These are phyloP conservation scores for Monarda citriodora DNA, from an alignment of 305 asterid species.

Conservation along the genomic window DNA sequence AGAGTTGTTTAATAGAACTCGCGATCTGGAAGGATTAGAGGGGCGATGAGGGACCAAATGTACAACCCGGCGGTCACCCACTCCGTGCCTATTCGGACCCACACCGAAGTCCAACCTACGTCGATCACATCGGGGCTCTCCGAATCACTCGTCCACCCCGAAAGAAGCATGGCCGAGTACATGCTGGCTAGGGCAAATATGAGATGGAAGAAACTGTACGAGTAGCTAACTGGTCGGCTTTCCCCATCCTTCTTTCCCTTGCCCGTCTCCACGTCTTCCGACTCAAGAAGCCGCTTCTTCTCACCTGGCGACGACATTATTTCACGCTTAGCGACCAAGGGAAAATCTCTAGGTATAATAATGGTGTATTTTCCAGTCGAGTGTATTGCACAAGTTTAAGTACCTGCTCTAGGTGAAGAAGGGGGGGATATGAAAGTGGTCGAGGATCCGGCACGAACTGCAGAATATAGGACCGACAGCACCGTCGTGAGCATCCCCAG, in stretches of 20 bases:
- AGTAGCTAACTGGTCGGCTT: constrained; percentile 82
- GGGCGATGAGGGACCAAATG: constrained; percentile 93
- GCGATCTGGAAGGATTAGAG: constrained; percentile 71
- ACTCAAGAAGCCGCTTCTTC: constrained; percentile 62
- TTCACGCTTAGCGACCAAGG: neutral
- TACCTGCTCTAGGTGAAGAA: constrained; percentile 98
- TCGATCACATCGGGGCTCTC: constrained; percentile 79
- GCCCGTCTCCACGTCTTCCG: constrained; percentile 77
- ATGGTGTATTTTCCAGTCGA: neutral
- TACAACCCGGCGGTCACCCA: constrained; percentile 95
- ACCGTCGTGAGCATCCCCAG: constrained; percentile 97
- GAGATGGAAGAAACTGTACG: constrained; percentile 92
- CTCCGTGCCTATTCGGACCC: constrained; percentile 89
- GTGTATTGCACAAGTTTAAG: constrained; percentile 3
- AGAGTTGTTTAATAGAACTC: constrained; percentile 46
- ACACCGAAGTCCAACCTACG: constrained; percentile 91
- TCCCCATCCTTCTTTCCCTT: constrained; percentile 51
- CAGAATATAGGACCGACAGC: constrained; percentile 89
- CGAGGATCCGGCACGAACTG: constrained; percentile 98
- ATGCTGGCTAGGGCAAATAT: constrained; percentile 97
- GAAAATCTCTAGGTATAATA: neutral
- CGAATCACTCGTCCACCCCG: constrained; percentile 91
- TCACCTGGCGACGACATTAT: constrained; percentile 45
- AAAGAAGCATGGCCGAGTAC: constrained; percentile 98
- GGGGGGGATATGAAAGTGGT: constrained; percentile 95